phyloP scores from a whole-genome alignment of 106 monocot species.

The Alisma plantagoaquatica region DNA sequence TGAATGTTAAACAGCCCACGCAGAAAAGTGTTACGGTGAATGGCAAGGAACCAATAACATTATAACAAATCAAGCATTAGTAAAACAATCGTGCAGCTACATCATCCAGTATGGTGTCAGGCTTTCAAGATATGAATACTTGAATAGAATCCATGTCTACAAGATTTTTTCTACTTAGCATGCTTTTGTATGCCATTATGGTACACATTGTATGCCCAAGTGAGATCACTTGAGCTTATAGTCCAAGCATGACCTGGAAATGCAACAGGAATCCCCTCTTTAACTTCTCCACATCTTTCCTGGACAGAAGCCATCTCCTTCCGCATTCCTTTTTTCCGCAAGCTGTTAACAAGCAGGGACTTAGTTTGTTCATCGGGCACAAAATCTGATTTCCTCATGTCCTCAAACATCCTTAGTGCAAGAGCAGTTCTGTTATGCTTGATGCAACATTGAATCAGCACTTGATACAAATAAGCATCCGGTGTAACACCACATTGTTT shows the following conservation, averaged over 20 bases:
- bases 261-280: slow-evolving; percentile 31
- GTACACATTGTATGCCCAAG: slow-evolving; percentile 45
- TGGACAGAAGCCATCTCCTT: slow-evolving; percentile 73
- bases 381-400: slow-evolving; percentile 47
- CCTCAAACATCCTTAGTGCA: slow-evolving; percentile 66
- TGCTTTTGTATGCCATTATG: slow-evolving; percentile 36
- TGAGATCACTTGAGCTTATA: slow-evolving; percentile 48
- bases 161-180: too few relatives aligned
- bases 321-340: slow-evolving; percentile 86
- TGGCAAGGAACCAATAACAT: too few relatives aligned
- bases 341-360: slow-evolving; percentile 61
- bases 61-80: too few relatives aligned
- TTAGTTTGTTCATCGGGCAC: slow-evolving; percentile 34
- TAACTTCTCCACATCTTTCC: slow-evolving; percentile 52
- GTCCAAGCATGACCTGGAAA: slow-evolving; percentile 80
- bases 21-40: too few relatives aligned
- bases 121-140: too few relatives aligned
- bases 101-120: too few relatives aligned
- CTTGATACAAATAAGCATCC: slow-evolving; percentile 51
- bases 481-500: slow-evolving; percentile 56
- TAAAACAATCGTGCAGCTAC: too few relatives aligned
- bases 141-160: too few relatives aligned
- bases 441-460: slow-evolving; percentile 50
- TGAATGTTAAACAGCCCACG: too few relatives aligned
- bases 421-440: slow-evolving; percentile 54